Evolutionary conservation across 1,139 yeast species (phyloP), one percentile per base, ranked within the genome.

Genomic region (Pneumocystis sp.): DNA sequence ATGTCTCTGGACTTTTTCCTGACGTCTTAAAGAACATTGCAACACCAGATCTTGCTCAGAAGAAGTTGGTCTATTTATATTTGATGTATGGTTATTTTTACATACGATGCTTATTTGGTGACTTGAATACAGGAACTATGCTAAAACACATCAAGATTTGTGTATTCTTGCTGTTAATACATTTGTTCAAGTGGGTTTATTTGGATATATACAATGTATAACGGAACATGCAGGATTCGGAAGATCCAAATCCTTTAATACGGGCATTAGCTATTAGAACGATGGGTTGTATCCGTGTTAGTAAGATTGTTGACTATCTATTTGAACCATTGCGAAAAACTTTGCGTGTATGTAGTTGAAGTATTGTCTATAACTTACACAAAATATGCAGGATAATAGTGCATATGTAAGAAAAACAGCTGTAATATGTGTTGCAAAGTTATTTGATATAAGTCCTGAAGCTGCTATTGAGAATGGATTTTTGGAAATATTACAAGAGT

Each of bases 341-440:
- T 1, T 78, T 95, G 70, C 81, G 81, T 68, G 70, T 67, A 60
- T n/a, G 63, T 8, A 10, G 15, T 3, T 29, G 21, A 17, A 17
- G 39, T 7, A 34, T 8, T 31, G n/a, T 42, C 12, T 7, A n/a
- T 25, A 15, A 8, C 15, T 40, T 15, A 37, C 12, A 5, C 7
- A 42, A 45, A 63, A 63, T 42, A 31, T 45, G 7, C 19, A 66
- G 65, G 98, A 93, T 76, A 97, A 90, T 72, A 91, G 91, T 74
- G 98, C 99, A 1, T 95, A 95, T 73, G 99, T 95, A 63, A 81
- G 99, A 69, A 95, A 95, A 73, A 95, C 98, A 0, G 98, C 98
- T 0, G 97, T 96, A 12, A 87, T 95, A 63, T 89, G 97, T 76
- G 97, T 95, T 61, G 97, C 97, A 62, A 95, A 95, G 76, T 79